Conservation (phyloP, 2,329 filamentous ascomycete genomes). For the Gyromitra esculenta region DNA sequence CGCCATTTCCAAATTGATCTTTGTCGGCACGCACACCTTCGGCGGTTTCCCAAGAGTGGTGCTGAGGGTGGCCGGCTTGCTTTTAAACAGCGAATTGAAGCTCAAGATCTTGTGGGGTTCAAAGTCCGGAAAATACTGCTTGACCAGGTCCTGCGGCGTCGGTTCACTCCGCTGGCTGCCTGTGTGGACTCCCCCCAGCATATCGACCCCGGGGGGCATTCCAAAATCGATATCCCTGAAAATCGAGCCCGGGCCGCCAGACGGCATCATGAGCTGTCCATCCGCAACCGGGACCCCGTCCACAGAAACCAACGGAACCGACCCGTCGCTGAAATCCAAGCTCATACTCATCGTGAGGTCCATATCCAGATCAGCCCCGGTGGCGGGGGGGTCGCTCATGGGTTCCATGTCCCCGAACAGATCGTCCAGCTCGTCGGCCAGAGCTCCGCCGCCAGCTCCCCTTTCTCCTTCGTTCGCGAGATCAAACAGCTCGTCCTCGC, state of each 20-base stretch:
- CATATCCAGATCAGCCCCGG: conserved; percentile 46
- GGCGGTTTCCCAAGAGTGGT: conserved; percentile 79
- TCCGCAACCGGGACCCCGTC: conserved; percentile 23
- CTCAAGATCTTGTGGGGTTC: conserved; percentile 77
- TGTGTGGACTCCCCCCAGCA: conserved; percentile 10
- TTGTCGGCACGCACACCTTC: conserved; percentile 83
- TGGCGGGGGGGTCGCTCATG: conserved; percentile 58
- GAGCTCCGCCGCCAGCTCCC: conserved; percentile 54
- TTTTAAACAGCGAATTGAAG: conserved; percentile 84
- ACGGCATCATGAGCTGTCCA: conserved; percentile 31
- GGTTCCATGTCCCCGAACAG: conserved; percentile 63
- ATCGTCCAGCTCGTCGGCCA: conserved; percentile 62
- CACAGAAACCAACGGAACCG: conserved; percentile 23
- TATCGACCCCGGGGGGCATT: conserved; percentile 22
- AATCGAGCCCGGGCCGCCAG: conserved; percentile 43
- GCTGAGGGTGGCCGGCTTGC: conserved; percentile 80
- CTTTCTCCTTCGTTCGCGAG: conserved; percentile 45
- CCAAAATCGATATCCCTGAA: conserved; percentile 41
- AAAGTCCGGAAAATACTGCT: conserved; percentile 83
- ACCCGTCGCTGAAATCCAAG: conserved; percentile 40
- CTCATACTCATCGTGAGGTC: conserved; percentile 19
- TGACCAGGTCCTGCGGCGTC: conserved; percentile 77
- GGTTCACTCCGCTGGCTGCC: conserved; percentile 61
- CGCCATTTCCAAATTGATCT: conserved; percentile 85
- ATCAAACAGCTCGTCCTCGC: conserved; percentile 58